These are phyloP conservation scores for Staphylotrichum longicolle DNA, from an alignment of 495 filamentous ascomycete species.

Conservation along the genomic window DNA sequence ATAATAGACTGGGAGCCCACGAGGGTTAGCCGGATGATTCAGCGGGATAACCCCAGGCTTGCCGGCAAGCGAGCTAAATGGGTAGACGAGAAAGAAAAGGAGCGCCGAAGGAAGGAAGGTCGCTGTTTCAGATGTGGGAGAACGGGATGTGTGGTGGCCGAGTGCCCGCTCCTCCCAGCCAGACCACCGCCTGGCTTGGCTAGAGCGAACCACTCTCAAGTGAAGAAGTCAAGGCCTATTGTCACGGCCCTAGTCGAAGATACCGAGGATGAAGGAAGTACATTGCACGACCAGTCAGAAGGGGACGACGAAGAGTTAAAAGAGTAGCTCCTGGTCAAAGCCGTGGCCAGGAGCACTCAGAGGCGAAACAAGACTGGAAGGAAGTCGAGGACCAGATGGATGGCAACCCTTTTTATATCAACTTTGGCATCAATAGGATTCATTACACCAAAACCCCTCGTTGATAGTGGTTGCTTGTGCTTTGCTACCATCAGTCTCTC, in stretches of 20 bases:
- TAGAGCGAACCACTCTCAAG: no score
- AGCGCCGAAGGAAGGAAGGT: not conserved
- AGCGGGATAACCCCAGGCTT: not conserved
- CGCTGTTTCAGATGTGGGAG: not conserved
- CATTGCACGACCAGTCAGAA: not conserved
- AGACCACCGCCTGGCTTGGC: not conserved
- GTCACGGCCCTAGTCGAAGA: not conserved
- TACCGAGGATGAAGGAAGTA: not conserved
- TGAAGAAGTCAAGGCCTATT: not conserved
- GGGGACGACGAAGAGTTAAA: not conserved
- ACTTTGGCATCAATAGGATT: not conserved
- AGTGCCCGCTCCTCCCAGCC: not conserved
- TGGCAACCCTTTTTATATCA: not conserved
- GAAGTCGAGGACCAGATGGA: not conserved
- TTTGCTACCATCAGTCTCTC: not conserved
- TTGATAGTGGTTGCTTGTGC: not conserved
- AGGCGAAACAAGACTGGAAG: not conserved
- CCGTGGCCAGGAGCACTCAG: not conserved
- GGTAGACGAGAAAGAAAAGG: not conserved
- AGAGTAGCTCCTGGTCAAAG: conserved; percentile 6
- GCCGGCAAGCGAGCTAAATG: not conserved
- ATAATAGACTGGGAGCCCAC: conserved; percentile 5
- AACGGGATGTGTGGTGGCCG: not conserved
- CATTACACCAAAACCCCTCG: not conserved
- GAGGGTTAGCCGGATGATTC: not conserved